Base-by-base conservation (phyloP, 768 basidiomycete genomes). In the Boletus sp. region DNA sequence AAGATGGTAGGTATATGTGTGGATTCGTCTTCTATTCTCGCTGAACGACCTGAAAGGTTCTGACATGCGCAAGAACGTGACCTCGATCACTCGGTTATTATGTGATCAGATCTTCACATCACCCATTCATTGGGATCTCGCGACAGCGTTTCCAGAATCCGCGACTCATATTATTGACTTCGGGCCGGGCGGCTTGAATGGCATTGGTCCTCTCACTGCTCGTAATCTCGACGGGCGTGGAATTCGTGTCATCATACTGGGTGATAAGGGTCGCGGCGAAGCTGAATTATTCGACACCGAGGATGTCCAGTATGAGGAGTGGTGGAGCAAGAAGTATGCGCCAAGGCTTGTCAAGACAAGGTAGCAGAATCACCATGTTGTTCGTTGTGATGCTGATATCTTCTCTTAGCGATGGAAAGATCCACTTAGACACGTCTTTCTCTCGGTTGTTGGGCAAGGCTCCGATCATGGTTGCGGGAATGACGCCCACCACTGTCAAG, bases 381-480 rank as follows among this genome's bases (percentile, higher is more conserved):
- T 52, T 40, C 1, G 7, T 20, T 52, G n/a, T 30, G 24, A 40
- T 58, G 46, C 55, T 50, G 3, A 63, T 55, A 5, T 46, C 24
- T 35, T 8, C 37, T 29, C 30, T 37, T 35, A 96, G 92, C 63
- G 94, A 98, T 73, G 97, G 97, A 36, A 86, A 83, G 59, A 77
- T 98, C 52, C 88, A 95, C 72, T 81, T 99, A 65, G 94, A 99
- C 73, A 98, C 96, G 0, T 90, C 94, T 5, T 96, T 98, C 82
- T 96, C 96, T 49, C 91, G 97, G 57, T 83, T 99, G 44, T 75
- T 99, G 42, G 93, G 94, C 65, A 99, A 98, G 76, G 87, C 97
- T 4, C 97, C 97, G 35, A 89, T 99, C 74, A 98, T 98, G 97
- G 94, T 99, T 39, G 96, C 95, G 48, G 97, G 97, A 57, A 98